These are phyloP conservation scores for Atkinsonella texensis DNA, from an alignment of 2,329 filamentous ascomycete genomes.

Conservation along the genomic window DNA sequence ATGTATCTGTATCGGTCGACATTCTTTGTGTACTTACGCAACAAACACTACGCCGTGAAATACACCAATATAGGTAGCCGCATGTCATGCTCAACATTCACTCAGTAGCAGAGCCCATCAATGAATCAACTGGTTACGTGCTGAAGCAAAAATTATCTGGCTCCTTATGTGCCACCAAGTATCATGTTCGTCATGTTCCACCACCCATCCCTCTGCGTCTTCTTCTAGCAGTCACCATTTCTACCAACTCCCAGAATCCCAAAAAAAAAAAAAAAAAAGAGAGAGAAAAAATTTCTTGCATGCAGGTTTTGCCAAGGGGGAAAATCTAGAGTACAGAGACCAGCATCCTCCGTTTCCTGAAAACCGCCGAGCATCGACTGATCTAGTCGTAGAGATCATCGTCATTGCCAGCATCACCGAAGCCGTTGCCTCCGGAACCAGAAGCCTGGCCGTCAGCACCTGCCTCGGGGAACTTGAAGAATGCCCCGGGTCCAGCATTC, in stretches of 20 bases:
- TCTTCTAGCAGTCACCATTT: constrained; percentile 15
- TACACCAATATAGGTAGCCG: too few species aligned
- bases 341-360: constrained; percentile 10
- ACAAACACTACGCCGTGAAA: too few species aligned
- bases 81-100: neutral
- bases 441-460: constrained; percentile 52
- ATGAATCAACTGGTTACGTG: neutral
- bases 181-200: constrained; percentile 2
- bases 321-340: constrained; percentile 37
- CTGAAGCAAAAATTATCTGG: neutral
- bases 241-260: constrained; percentile 23
- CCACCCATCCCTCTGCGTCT: constrained; percentile 1
- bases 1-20: too few species aligned
- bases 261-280: constrained; percentile 13
- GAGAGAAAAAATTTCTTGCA: constrained; percentile 7
- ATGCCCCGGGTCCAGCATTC: constrained; percentile 87
- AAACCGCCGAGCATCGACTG: constrained; percentile 9
- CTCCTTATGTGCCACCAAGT: constrained; percentile 7
- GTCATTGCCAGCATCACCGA: constrained; percentile 83
- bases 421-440: constrained; percentile 48
- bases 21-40: too few species aligned
- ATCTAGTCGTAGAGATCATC: constrained; percentile 92
- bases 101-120: neutral
- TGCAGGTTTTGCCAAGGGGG: constrained; percentile 23
- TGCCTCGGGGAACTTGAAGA: constrained; percentile 90